Evolutionary conservation across 2,329 filamentous ascomycete species (phyloP), one percentile per base, ranked within the genome.

Genomic region (Exophiala xenobiotica): DNA sequence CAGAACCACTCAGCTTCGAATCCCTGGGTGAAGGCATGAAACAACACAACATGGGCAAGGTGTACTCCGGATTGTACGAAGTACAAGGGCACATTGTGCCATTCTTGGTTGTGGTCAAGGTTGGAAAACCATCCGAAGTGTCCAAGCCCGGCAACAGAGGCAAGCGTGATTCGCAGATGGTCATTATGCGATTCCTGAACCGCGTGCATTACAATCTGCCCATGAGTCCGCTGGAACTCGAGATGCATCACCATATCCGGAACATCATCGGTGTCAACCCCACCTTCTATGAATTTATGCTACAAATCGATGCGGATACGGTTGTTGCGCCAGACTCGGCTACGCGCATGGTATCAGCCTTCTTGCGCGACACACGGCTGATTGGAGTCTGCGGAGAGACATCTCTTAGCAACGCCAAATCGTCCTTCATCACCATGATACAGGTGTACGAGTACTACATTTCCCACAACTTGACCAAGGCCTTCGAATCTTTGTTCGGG

Each of bases 371-470:
- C 68, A 96, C 91, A 20, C 86, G 89, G 49, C 78, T 97, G n/a
- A 92, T 96, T 65, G 93, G 87, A 49, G 83, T 93, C 42, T 99
- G 93, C 66, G 93, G 93, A 73, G 93, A 99, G 72, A 99, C 93
- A 0, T 87, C 87, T 12, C 78, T 99, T 41, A 91, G 86, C 57
- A 99, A 99, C 67, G 88, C 90, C 54, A 96, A 96, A 70, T 80
- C 87, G 5, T 96, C 92, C 1, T 90, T 95, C 66, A 83, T 95
- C 61, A 99, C 93, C 45, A 97, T 97, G 92, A 99, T 99, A 68
- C 93, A 99, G 72, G 92, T 99, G 26, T 99, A 97, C 78, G 92
- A 99, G 72, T 99, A 99, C 79, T 99, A 91, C 76, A 99, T 99
- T 65, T 97, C 92, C 45, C 92, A 99, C 78, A 95, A 97, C 69